Evolutionary conservation across 306 rosid genomes (phyloP).

Genomic region (Vigna angularis): DNA sequence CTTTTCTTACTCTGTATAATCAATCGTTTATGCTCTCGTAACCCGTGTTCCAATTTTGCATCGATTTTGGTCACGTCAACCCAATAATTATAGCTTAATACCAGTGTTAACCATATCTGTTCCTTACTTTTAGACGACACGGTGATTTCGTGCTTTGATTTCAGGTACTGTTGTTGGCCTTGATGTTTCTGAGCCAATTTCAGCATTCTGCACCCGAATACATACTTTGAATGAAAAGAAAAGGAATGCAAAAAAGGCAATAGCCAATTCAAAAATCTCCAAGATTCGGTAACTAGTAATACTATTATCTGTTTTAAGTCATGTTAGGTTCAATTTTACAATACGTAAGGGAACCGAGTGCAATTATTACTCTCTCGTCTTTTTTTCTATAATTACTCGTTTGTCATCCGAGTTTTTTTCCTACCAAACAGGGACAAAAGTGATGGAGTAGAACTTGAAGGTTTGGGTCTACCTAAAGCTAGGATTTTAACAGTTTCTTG

Average conservation of each 20-base stretch:
- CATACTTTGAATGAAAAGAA: conserved; percentile 47
- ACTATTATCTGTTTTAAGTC: background rate
- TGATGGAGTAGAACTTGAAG: conserved; percentile 41
- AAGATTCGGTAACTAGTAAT: conserved; percentile 42
- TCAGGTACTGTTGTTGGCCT: conserved; percentile 43
- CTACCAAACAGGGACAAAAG: conserved; percentile 49
- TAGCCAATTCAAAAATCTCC: conserved; percentile 37
- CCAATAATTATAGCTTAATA: background rate
- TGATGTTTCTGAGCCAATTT: conserved; percentile 47
- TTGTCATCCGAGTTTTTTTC: conserved; percentile 7
- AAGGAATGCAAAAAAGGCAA: conserved; percentile 46
- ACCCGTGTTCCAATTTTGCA: background rate
- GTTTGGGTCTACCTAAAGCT: conserved; percentile 42
- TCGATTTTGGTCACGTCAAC: background rate
- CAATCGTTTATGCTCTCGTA: background rate
- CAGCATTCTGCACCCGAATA: conserved; percentile 51
- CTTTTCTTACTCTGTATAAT: background rate
- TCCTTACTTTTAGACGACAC: background rate
- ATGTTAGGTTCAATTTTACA: background rate
- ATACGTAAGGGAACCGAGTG: background rate
- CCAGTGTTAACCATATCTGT: background rate
- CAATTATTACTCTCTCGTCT: background rate
- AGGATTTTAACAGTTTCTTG: conserved; percentile 54
- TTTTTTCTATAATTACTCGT: background rate
- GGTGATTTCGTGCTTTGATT: conserved; percentile 20